A percentile compares a stretch with the other conserved stretches of the same genome.
Evolutionary conservation across 768 basidiomycete genomes (phyloP).

Genomic region (Mycena albidolilacea): DNA sequence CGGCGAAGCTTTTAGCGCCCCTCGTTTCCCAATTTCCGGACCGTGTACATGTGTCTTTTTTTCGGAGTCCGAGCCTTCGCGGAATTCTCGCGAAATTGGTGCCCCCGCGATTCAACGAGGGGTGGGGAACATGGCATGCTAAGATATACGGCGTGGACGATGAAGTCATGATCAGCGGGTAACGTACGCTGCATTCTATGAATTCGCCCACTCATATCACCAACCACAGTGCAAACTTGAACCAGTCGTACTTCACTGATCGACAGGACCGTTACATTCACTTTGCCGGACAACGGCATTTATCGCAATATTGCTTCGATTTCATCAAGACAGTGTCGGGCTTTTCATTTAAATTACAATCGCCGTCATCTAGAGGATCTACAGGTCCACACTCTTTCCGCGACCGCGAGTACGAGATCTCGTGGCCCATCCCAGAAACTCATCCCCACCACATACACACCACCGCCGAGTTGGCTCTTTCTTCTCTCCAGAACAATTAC

Average conservation of each 20-base stretch:
- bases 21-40: constrained; percentile 80
- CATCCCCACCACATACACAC: constrained; percentile 81
- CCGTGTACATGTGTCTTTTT: constrained; percentile 84
- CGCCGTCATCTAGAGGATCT: constrained; percentile 24
- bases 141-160: constrained; percentile 97
- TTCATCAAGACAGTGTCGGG: constrained; percentile 78
- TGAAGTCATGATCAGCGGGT: constrained; percentile 95
- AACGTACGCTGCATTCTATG: constrained; percentile 35
- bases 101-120: constrained; percentile 96
- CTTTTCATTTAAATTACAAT: constrained; percentile 78
- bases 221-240: constrained; percentile 86
- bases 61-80: constrained; percentile 88
- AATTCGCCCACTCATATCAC: constrained; percentile 4
- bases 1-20: constrained; percentile 77
- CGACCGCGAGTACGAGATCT: constrained; percentile 64
- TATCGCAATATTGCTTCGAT: constrained; percentile 89
- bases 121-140: constrained; percentile 99
- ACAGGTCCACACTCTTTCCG: constrained; percentile 49
- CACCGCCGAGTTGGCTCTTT: constrained; percentile 70
- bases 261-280: constrained; percentile 95
- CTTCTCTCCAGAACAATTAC: constrained; percentile 69
- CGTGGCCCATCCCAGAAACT: constrained; percentile 76
- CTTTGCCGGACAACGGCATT: constrained; percentile 68
- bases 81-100: constrained; percentile 83
- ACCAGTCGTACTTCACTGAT: constrained; percentile 93